phyloP scores from a whole-genome alignment of 306 rosid species.

The Chamaecrista fasciculata region DNA sequence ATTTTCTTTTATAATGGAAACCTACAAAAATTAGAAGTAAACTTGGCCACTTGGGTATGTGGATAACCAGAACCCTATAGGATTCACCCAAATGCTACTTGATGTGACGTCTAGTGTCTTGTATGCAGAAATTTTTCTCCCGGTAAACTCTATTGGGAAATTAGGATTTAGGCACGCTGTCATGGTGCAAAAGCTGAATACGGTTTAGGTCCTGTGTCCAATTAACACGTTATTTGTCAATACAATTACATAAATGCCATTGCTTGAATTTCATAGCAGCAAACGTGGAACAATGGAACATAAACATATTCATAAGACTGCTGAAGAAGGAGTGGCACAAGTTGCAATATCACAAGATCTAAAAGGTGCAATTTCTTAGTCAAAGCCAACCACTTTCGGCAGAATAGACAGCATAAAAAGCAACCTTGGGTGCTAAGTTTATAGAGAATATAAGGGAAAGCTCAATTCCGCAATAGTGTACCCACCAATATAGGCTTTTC shows the following conservation, averaged over 20 bases:
- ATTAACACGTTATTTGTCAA: constrained; percentile 22
- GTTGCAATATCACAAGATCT: constrained; percentile 19
- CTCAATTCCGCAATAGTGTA: constrained; percentile 30
- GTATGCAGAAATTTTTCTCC: neutral
- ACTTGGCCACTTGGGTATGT: no score
- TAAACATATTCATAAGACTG: neutral
- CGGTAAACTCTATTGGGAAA: neutral
- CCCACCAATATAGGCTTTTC: constrained; percentile 29
- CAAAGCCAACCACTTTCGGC: constrained; percentile 47
- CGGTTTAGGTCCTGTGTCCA: neutral
- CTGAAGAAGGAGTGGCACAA: constrained; percentile 28
- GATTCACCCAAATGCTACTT: no score
- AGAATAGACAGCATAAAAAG: constrained; percentile 35
- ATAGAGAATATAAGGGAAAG: constrained; percentile 37
- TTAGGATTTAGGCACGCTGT: no score
- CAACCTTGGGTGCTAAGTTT: constrained; percentile 61
- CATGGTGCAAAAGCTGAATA: neutral
- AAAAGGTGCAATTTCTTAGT: constrained; percentile 13
- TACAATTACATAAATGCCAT: constrained; percentile 13
- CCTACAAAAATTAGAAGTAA: no score
- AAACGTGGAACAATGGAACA: neutral
- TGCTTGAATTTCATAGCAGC: neutral
- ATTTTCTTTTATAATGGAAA: no score
- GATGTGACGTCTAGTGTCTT: neutral
- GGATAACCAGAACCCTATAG: no score